Evolutionary conservation across 164 flowering plant genomes (phyloP), one percentile per base, ranked within the genome.

Genomic region (Sextonia rubra): DNA sequence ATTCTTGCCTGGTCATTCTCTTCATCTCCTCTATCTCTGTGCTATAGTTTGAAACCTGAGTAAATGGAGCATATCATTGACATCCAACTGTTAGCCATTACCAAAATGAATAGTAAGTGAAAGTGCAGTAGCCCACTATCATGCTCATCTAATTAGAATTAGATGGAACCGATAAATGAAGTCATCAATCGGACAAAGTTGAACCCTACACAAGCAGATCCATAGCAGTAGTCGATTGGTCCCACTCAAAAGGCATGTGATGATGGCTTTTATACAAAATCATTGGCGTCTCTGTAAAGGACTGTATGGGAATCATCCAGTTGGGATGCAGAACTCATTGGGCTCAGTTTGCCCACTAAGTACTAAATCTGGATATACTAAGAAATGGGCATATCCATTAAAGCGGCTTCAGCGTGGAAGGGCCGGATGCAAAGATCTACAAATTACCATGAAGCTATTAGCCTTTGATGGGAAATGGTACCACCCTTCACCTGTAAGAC

Each of bases 1-100:
- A 76, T 70, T 79, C 79, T 52, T 79, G 77, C 55, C 66, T 73
- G 26, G 79, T 60, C 79, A 79, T 76, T 29, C 61, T 70, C 77
- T 79, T 74, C 82, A 79, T 79, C 62, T 79, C 82, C 71, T 79
- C 74, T n/a, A 76, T 22, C 70, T 79, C 82, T 24, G 73, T 73
- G 2, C 44, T 3, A 26, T 79, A 79, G 52, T n/a, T 61, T 24
- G 76, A 26, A 26, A 76, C 73, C 82, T 79, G 69, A 60, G n/a
- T 4, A 64, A 14, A 17, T 52, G 58, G 58, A 52, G 20, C 4
- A 52, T 17, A 20, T 15, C n/a, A 49, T 63, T 37, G 17, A 72
- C 60, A n/a, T 69, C 24, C 1, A 47, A 52, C 24, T 3, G n/a
- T 12, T 14, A 49, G n/a, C 62, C 22, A 15, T 52, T 5, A 12